phyloP scores from a whole-genome alignment of 371 early-diverging fungal genomes.

The Choanephora cucurbitarum region DNA sequence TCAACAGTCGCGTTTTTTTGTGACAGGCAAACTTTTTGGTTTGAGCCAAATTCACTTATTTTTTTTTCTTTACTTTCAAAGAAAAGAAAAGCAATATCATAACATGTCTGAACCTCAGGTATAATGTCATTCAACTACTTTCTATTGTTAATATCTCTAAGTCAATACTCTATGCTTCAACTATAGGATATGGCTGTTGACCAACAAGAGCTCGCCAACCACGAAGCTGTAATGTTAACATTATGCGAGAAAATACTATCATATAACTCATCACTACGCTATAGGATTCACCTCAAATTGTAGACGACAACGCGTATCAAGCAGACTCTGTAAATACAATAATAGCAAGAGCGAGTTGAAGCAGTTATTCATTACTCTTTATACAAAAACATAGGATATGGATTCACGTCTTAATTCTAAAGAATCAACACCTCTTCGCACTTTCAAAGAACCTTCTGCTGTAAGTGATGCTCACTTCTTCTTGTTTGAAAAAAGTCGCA shows the following conservation, averaged over 20 bases:
- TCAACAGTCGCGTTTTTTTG: conserved; percentile 3
- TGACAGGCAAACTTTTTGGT: background rate
- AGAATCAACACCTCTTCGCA: conserved; percentile 26
- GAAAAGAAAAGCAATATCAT: too few species aligned
- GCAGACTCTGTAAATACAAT: conserved; percentile 25
- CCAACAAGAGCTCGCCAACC: conserved; percentile 9
- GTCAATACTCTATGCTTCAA: too few species aligned
- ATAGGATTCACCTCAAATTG: conserved; percentile 19
- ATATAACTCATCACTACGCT: background rate
- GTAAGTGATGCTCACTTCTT: conserved; percentile 7
- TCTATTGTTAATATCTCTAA: too few species aligned
- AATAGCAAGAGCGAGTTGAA: too few species aligned
- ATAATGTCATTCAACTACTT: too few species aligned
- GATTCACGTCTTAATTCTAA: conserved; percentile 17
- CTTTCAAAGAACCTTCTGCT: conserved; percentile 26
- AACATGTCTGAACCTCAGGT: too few species aligned
- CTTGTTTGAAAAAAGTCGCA: background rate
- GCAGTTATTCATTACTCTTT: too few species aligned
- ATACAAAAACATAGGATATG: too few species aligned
- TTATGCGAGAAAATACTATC: background rate
- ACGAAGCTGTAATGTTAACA: conserved; percentile 15
- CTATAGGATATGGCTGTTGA: conserved; percentile 20
- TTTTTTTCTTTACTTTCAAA: too few species aligned
- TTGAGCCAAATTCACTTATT: background rate
- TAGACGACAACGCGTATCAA: conserved; percentile 16